phyloP scores from a whole-genome alignment of 1,284 basidiomycete genomes.

The Apiotrichum montevideense region DNA sequence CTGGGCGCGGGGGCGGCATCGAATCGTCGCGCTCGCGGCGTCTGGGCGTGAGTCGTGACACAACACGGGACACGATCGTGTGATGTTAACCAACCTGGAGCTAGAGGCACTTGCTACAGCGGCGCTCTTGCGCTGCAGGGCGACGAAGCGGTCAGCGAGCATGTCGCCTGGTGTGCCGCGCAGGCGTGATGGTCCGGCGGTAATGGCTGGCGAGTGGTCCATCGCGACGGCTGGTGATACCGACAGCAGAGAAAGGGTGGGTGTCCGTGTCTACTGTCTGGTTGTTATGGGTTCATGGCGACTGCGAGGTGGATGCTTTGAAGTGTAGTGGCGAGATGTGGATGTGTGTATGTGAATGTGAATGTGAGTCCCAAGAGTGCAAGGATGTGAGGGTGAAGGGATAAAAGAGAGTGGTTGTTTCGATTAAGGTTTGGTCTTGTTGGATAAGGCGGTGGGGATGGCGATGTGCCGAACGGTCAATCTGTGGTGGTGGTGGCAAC shows the following conservation, averaged over 20 bases:
- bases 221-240: background rate
- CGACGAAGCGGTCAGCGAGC: constrained; percentile 21
- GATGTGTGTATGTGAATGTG: no score
- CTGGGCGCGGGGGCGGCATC: background rate
- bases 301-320: no score
- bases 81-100: background rate
- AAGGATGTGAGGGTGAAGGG: no score
- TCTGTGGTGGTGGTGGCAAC: no score
- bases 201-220: constrained; percentile 2
- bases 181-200: constrained; percentile 5
- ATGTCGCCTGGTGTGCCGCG: background rate
- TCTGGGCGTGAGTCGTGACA: background rate
- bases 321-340: no score
- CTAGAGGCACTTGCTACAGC: background rate
- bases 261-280: background rate
- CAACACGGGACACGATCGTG: background rate
- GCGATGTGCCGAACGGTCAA: no score
- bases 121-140: constrained; percentile 32
- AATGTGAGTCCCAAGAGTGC: no score
- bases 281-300: no score
- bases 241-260: no score
- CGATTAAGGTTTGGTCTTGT: no score
- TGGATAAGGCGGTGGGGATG: no score
- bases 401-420: no score
- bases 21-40: background rate